Base-by-base conservation (phyloP, 164 flowering plant species). In the Brasenia schreberi region DNA sequence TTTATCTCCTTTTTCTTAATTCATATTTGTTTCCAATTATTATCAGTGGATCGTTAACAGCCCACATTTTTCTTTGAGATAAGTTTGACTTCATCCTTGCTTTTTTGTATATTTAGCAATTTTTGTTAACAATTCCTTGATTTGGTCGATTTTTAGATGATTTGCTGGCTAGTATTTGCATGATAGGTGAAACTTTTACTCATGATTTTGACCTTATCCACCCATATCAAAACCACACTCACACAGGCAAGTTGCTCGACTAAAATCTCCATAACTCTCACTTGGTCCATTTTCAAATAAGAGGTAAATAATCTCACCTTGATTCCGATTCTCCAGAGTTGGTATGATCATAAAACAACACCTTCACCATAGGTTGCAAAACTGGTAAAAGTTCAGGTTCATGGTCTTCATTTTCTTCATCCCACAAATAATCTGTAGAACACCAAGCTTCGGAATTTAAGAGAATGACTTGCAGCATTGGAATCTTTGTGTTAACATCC, bases 381-480 rank as follows among this genome's bases (percentile, higher is more conserved):
- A 79, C 63, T 56, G 77, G 69, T 68, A 78, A 81, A 19, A 75
- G 49, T 64, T 42, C 62, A 62, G 79, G 67, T 63, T 77, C 83
- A 19, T 4, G 2, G 18, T 43, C 43, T 62, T 66, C 75, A 69
- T 45, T 69, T 56, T 71, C 80, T 18, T 65, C 58, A 59, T 68
- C 73, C 62, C 67, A 71, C 71, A 84, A 84, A 73, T 45, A 73
- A 69, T 88, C 96, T 66, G 78, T 78, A 73, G 75, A 86, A 68
- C 78, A 73, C 97, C 97, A 90, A 17, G 83, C 80, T 74, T 81
- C 75, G 62, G 90, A 80, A 73, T 92, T 95, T 52, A 92, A 39
- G 62, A 95, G 81, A 64, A 92, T 84, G 75, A 95, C 71, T 66
- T 87, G 92, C 73, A 90, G 71, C 65, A 77, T 63, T 2, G 85